Evolutionary conservation across 371 early-diverging fungal genomes (phyloP).

Genomic region (Mortierella sp.): DNA sequence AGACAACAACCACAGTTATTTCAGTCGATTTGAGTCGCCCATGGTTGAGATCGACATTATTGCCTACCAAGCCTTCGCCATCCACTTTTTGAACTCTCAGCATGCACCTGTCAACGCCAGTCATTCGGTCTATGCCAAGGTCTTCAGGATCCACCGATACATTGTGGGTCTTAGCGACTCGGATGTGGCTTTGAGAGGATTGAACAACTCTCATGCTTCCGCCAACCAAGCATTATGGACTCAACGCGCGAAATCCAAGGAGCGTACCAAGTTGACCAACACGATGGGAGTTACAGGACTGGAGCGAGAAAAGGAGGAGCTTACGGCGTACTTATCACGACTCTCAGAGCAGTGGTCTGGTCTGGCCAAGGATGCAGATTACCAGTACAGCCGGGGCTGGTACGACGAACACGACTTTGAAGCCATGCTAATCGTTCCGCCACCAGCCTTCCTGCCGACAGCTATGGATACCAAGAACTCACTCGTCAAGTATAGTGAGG

Average conservation of each 20-base stretch:
- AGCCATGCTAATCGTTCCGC: constrained; percentile 50
- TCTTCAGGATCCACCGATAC: constrained; percentile 74
- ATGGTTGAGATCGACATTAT: constrained; percentile 74
- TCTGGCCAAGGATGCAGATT: constrained; percentile 50
- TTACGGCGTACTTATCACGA: constrained; percentile 36
- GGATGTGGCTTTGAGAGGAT: constrained; percentile 74
- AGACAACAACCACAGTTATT: constrained; percentile 30
- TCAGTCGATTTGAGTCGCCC: constrained; percentile 60
- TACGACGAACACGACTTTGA: constrained; percentile 65
- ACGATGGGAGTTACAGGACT: neutral
- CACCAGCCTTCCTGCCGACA: constrained; percentile 50
- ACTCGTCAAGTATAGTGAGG: constrained; percentile 46
- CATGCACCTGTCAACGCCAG: constrained; percentile 60
- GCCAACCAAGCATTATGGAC: constrained; percentile 53
- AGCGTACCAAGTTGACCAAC: constrained; percentile 21
- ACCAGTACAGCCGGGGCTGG: constrained; percentile 65
- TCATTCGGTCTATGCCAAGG: constrained; percentile 73
- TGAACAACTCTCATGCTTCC: constrained; percentile 46
- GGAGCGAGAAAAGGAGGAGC: constrained; percentile 33
- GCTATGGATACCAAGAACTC: constrained; percentile 53
- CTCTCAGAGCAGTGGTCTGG: constrained; percentile 56
- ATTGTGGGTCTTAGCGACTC: constrained; percentile 77
- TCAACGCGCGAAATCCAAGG: constrained; percentile 40
- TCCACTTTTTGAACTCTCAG: constrained; percentile 68
- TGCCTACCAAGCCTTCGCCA: constrained; percentile 73